phyloP scores from a whole-genome alignment of 306 rosid species.

The Ceratonia siliqua region DNA sequence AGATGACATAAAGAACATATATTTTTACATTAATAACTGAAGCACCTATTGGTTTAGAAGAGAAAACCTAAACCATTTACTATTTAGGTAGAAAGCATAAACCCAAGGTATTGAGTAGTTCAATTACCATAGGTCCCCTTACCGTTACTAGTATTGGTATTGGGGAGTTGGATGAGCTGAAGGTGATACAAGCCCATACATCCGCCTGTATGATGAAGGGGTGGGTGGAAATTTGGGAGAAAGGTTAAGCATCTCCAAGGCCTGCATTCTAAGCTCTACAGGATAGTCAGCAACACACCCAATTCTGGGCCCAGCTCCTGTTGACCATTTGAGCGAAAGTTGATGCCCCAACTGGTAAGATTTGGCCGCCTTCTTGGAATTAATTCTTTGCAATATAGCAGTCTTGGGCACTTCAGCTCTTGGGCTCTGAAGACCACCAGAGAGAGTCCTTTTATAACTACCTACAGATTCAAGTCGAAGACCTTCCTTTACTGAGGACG shows the following conservation, averaged over 20 bases:
- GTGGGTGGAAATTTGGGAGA: constrained; percentile 64
- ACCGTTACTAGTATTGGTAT: background rate
- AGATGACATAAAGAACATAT: constrained; percentile 29
- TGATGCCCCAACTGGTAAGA: constrained; percentile 85
- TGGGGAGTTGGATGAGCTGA: constrained; percentile 26
- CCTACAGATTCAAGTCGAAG: constrained; percentile 17
- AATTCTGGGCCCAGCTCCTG: constrained; percentile 94
- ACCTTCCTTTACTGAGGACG: constrained; percentile 36
- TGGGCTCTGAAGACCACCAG: constrained; percentile 90
- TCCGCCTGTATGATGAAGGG: constrained; percentile 40
- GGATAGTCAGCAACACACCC: constrained; percentile 95
- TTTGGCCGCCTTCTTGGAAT: constrained; percentile 68
- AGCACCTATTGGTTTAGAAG: constrained; percentile 23
- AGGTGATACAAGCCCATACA: constrained; percentile 47
- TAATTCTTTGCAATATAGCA: constrained; percentile 73
- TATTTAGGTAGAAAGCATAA: constrained; percentile 25
- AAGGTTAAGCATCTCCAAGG: constrained; percentile 74
- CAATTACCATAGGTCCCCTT: constrained; percentile 34
- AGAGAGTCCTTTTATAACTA: constrained; percentile 64
- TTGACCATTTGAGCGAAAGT: constrained; percentile 76
- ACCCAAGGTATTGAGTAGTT: constrained; percentile 16
- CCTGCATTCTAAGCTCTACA: constrained; percentile 68
- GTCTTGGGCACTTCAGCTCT: constrained; percentile 68
- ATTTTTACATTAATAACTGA: constrained; percentile 26
- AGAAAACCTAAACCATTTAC: background rate